Evolutionary conservation across 2,329 filamentous ascomycete species (phyloP), one percentile per base, ranked within the genome.

Genomic region (Aureobasidium pullulans): DNA sequence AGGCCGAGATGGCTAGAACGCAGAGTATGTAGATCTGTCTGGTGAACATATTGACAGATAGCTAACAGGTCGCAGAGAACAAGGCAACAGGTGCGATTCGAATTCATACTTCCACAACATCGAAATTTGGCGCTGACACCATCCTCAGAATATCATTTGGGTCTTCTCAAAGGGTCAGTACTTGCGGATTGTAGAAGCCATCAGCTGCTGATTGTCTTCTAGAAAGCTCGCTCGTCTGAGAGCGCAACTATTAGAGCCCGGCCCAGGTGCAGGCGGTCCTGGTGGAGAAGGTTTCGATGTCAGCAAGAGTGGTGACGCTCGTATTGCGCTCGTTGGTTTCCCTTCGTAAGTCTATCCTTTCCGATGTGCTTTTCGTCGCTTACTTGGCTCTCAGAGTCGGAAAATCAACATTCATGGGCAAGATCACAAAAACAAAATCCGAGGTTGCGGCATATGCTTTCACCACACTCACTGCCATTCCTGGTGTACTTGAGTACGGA

Each of bases 1-100:
- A 99, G 84, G 92, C 96, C 78, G 94, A 99, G 87, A 99, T 99
- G 94, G 87, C 84, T 75, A 93, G 84, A 85, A 99, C 94, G 70
- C 94, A 99, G 80, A 99, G 93, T 96, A 84, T 80, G 84, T 54
- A 6, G 2, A 23, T 32, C 6, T 9, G 3, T 1, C 4, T 34
- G 11, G 6, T 28, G 32, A 11, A n/a, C 8, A 43, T n/a, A 23
- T 57, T 34, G 8, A 47, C 5, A 28, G 16, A 31, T 53, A 60
- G 64, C 76, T 80, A 64, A 79, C 62, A 47, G 40, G 29, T 62
- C 63, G 69, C 70, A 96, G 93, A 99, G 77, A 99, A 99, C 73
- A 99, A 99, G 84, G 93, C 93, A 61, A 99, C 94, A 74, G 91
- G 93, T 96, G 85, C 69, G 86, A 16, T 34, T 2, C 31, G 2